Base-by-base conservation (phyloP, 257 asterid species). In the Ocimum tenuiflorum region DNA sequence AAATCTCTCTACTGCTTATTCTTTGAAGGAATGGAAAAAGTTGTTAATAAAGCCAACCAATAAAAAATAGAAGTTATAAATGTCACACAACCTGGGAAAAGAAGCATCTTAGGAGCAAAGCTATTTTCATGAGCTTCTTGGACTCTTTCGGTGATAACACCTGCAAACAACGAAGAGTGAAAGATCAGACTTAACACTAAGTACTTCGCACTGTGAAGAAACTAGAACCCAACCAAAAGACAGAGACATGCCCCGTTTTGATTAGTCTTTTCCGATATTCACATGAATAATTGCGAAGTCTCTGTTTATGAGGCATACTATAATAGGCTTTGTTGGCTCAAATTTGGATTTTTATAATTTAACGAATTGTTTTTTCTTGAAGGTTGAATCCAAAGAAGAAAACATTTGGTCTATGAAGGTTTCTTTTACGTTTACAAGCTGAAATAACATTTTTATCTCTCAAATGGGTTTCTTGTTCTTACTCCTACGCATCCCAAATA, bases 41-140 rank as follows among this genome's bases (percentile, higher is more conserved):
- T 23, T 24, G 48, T 52, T 31, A 39, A 63, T 27, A 29, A 49
- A 19, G 43, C 41, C 8, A 14, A 69, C 24, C 46, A 46, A 20
- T 64, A 27, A 1, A 63, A 33, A 41, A 15, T 71, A 50, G 23
- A 58, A 60, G 45, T 17, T 54, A 62, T 47, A 50, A 38, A 65
- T 18, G 57, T 46, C 41, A 47, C 23, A 72, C 73, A 65, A 88
- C 96, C 96, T 91, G 96, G 96, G 80, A 86, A 91, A 73, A 88
- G 89, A 82, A 91, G 73, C 81, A 91, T 91, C 71, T 74, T 80
- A 20, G 97, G 97, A 56, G 95, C 97, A 27, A 60, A 76, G 75
- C 75, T 70, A 70, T 83, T 62, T 73, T 80, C 86, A 81, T 81
- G 88, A 78, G 97, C 87, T 72, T 84, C 97, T 61, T 75, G 82